Evolutionary conservation across 2,329 filamentous ascomycete species (phyloP), one percentile per base, ranked within the genome.

Genomic region (Didymella sp.): DNA sequence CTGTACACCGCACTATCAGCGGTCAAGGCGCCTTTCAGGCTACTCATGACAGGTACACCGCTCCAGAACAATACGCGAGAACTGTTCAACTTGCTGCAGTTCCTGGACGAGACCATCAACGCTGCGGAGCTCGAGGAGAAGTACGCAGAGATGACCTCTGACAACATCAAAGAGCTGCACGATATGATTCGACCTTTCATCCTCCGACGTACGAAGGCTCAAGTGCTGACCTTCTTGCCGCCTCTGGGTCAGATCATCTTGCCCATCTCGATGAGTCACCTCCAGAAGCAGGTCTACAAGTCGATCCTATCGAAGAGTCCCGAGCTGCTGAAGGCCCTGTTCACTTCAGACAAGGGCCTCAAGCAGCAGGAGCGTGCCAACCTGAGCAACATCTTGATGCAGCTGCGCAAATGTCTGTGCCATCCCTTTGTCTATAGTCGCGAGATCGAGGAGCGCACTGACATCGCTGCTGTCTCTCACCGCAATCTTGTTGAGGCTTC

Each of bases 51-150:
- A 1, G 76, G 92, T 2, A 99, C 95, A 0, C 95, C 95, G 0
- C 79, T 99, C 12, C 95, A 99, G 69, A 99, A 99, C 77, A 98
- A 97, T 73, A 91, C 92, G 64, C 85, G 92, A 43, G 95, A 99
- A 74, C 81, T 99, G 0, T 98, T 98, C 80, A 99, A 97, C 70
- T 82, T 99, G n/a, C 79, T 99, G 4, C 94, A 98, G 63, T 99
- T 99, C 74, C 84, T 97, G 40, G 92, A 99, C 69, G 84, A 87
- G 6, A 81, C 79, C 0, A 84, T 86, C 55, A 78, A 92, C 65
- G 93, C 95, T 0, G 85, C 85, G 30, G 77, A 84, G 19, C 80
- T 98, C 2, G 94, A 98, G 67, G 80, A 85, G 53, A 80, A 91
- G 67, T 98, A 91, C 70, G 81, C 81, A 5, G 86, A 90, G n/a